Conservation (phyloP, 768 basidiomycete species). For the Hydnum rufescens region DNA sequence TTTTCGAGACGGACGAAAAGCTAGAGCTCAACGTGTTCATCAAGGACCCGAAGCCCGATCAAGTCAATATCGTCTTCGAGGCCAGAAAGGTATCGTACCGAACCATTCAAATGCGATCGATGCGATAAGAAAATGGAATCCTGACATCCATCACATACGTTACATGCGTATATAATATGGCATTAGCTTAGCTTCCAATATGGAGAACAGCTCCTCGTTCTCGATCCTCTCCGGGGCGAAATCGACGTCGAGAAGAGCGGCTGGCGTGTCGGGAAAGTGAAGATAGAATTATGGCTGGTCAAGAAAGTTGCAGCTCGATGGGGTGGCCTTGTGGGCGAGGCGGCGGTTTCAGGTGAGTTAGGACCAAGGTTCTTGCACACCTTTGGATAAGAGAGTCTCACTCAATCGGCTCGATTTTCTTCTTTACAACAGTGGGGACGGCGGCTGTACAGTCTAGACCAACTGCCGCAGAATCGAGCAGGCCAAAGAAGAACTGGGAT, state of each 20-base stretch:
- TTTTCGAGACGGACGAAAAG: slow-evolving; percentile 68
- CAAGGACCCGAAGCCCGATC: slow-evolving; percentile 44
- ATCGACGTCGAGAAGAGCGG: slow-evolving; percentile 45
- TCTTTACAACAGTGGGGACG: slow-evolving; percentile 14
- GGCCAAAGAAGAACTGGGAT: slow-evolving; percentile 71
- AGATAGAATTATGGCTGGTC: slow-evolving; percentile 63
- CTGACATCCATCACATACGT: neutral
- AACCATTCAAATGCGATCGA: neutral
- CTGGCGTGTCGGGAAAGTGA: slow-evolving; percentile 61
- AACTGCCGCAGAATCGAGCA: slow-evolving; percentile 12
- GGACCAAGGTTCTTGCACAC: slow-evolving; percentile 9
- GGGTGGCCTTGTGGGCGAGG: slow-evolving; percentile 55
- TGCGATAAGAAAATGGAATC: neutral
- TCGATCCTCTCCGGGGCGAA: slow-evolving; percentile 68
- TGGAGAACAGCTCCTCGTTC: slow-evolving; percentile 45
- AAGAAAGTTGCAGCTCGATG: slow-evolving; percentile 55
- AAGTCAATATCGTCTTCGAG: slow-evolving; percentile 42
- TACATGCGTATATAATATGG: neutral
- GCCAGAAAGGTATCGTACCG: slow-evolving; percentile 20
- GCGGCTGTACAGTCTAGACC: slow-evolving; percentile 22
- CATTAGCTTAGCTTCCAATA: slow-evolving; percentile 16
- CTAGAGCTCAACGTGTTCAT: slow-evolving; percentile 62
- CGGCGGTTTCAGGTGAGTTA: slow-evolving; percentile 17
- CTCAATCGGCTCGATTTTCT: slow-evolving; percentile 12
- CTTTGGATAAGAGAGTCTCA: no score